Evolutionary conservation across 2,329 filamentous ascomycete species (phyloP).

Genomic region (Acarospora socialis): DNA sequence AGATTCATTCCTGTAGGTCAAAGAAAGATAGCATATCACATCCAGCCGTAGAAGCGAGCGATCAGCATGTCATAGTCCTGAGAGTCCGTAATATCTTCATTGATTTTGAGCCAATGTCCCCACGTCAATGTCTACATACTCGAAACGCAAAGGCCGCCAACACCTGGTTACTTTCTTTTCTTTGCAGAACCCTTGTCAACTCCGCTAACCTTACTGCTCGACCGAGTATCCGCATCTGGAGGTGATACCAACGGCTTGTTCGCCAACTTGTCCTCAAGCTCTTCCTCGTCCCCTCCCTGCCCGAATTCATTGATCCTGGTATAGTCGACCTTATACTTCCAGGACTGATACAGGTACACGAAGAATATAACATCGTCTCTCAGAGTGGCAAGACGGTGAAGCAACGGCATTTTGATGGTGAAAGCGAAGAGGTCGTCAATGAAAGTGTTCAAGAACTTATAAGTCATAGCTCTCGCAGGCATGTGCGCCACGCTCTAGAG

Average conservation of each 20-base stretch:
- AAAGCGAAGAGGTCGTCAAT: constrained; percentile 98
- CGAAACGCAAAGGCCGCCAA: too few relatives aligned
- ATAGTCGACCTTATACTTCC: constrained; percentile 84
- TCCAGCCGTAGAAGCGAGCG: too few relatives aligned
- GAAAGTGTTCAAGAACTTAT: constrained; percentile 97
- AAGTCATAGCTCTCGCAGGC: constrained; percentile 91
- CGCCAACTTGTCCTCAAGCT: constrained; percentile 22
- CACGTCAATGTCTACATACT: too few relatives aligned
- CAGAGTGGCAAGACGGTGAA: constrained; percentile 83
- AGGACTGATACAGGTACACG: constrained; percentile 88
- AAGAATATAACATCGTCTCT: constrained; percentile 98
- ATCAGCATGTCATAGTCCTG: too few relatives aligned
- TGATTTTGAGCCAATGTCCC: too few relatives aligned
- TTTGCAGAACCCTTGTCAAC: constrained; percentile 35
- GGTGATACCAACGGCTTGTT: constrained; percentile 11
- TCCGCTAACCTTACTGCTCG: constrained; percentile 30
- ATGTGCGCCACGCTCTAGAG: constrained; percentile 69
- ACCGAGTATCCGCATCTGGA: constrained; percentile 22
- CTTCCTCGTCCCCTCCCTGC: constrained; percentile 56
- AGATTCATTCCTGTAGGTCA: too few relatives aligned
- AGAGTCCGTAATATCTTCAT: too few relatives aligned
- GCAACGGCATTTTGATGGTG: constrained; percentile 96
- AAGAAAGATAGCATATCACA: too few relatives aligned
- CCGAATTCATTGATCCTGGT: constrained; percentile 93
- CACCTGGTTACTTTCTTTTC: constrained; percentile 38